Evolutionary conservation across 1,284 basidiomycete genomes (phyloP), one percentile per base, ranked within the genome.

Genomic region (Ustilago esculenta): DNA sequence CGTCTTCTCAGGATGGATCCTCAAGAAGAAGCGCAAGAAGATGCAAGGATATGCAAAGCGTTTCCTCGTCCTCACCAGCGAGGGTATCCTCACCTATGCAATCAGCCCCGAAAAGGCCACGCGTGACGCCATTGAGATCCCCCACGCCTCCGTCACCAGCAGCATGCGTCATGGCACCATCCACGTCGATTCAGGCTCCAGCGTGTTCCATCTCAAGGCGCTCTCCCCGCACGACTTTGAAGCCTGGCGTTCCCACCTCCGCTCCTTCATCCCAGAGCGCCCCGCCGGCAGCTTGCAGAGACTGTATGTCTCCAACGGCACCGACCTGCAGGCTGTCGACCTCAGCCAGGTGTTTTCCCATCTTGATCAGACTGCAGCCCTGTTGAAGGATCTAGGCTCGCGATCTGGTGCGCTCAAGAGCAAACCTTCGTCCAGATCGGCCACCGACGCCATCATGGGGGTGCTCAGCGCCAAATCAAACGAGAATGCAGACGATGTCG

Each of bases 11-110:
- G 79, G 79, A 56, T 81, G 78, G 78, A 79, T 81, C 20, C 65
- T 81, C 41, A 81, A 81, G 52, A 81, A 80, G 72, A 81, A 81
- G 73, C 70, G 79, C 45, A 81, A 81, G 68, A 81, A 79, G 61
- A 80, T 81, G 73, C 79, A 81, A 43, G 79, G 79, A 15, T 81
- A 81, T 30, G 80, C 80, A 47, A 80, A 79, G 54, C 73, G 80
- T 32, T 81, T 69, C 64, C 76, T 81, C 24, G 61, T 77, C 21
- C 73, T 81, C 7, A 75, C 72, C 46, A 60, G 56, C 27, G 58
- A 81, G 37, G 80, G 80, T 39, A 63, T 71, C 20, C 73, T 81
- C 42, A 75, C 75, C 14, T 81, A 81, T 42, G 45, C 78, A 0
- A 49, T 77, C 39, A 41, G 50, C 24, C 77, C 77, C 23, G 78